Evolutionary conservation across 345 rosid species (phyloP), one percentile per base, ranked within the genome.

Genomic region (Jatropha curcas): DNA sequence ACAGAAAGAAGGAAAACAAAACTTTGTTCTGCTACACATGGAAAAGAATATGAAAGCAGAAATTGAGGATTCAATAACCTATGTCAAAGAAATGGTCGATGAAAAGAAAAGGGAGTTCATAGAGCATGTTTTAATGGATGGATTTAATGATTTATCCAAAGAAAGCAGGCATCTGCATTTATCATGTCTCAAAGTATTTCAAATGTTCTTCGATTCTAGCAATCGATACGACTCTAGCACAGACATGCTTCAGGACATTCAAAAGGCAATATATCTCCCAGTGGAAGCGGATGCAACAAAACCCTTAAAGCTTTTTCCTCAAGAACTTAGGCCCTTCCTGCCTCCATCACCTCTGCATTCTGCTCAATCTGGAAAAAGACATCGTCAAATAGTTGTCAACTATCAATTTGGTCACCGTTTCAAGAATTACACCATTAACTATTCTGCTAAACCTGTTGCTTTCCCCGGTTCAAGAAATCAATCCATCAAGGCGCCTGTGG

Each of bases 241-340:
- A 0, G 82, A 76, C 24, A 37, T 87, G 81, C 60, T 85, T 46
- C 74, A 61, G 14, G 88, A 90, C 76, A 85, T 90, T 68, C 80
- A 82, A 50, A 83, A 86, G 37, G 90, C 92, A 16, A 78, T 90
- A 27, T 76, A 83, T 51, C 62, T 71, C 62, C 91, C 91, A 11
- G 67, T 74, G 22, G 46, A 68, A 60, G 71, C 84, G 33, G 28
- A 66, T 58, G 63, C 52, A 30, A 17, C 50, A 7, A 72, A 60
- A 48, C 67, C 66, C 7, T 16, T 7, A 11, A 34, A 43, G 5
- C 31, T 52, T n/a, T n/a, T n/a, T 41, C 74, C 55, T 34, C 41
- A 30, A 46, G 27, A n/a, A 19, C 56, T 39, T 13, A 4, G 19
- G 20, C 34, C 68, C 27, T 45, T 45, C 7, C 22, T 25, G 5